A percentile compares a stretch with the other conserved stretches of the same genome.
Conservation (phyloP, 1,284 basidiomycete species). For the Ceraceosorus guamensis region DNA sequence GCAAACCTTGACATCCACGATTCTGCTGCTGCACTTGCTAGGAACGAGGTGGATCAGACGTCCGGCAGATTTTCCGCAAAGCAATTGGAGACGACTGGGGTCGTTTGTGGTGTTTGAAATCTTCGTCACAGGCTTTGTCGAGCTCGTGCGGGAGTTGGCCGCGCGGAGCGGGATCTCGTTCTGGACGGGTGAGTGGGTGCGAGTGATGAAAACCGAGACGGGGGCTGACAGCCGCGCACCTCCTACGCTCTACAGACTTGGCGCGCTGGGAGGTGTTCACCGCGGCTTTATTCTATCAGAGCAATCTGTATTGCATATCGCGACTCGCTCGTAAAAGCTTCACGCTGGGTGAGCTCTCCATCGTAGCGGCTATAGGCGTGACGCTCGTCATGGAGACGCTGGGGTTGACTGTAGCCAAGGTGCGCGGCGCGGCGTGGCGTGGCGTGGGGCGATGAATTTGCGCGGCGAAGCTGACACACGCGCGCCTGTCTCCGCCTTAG, state of each 20-base stretch:
- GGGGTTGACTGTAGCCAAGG: constrained; percentile 33
- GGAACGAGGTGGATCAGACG: constrained; percentile 30
- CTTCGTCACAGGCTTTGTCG: constrained; percentile 40
- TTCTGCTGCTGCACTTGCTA: constrained; percentile 19
- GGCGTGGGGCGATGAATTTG: no score
- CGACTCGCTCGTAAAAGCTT: constrained; percentile 85
- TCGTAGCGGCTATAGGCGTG: constrained; percentile 80
- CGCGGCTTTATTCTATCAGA: constrained; percentile 77
- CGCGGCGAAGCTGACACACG: neutral
- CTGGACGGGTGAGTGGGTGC: constrained; percentile 30
- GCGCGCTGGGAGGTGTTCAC: constrained; percentile 60
- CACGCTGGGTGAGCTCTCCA: constrained; percentile 83
- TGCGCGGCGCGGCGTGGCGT: no score
- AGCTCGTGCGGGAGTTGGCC: constrained; percentile 36
- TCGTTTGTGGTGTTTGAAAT: constrained; percentile 48
- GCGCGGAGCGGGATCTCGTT: constrained; percentile 35
- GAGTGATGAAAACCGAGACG: no score
- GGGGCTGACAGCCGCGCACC: no score
- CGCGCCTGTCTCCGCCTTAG: neutral
- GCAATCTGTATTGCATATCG: constrained; percentile 78
- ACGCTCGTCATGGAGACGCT: constrained; percentile 69
- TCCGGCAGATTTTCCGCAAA: constrained; percentile 30
- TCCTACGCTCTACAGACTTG: constrained; percentile 12
- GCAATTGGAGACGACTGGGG: constrained; percentile 44
- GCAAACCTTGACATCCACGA: constrained; percentile 29